phyloP scores from a whole-genome alignment of 2,329 filamentous ascomycete species.

The Fusarium ambrosium region DNA sequence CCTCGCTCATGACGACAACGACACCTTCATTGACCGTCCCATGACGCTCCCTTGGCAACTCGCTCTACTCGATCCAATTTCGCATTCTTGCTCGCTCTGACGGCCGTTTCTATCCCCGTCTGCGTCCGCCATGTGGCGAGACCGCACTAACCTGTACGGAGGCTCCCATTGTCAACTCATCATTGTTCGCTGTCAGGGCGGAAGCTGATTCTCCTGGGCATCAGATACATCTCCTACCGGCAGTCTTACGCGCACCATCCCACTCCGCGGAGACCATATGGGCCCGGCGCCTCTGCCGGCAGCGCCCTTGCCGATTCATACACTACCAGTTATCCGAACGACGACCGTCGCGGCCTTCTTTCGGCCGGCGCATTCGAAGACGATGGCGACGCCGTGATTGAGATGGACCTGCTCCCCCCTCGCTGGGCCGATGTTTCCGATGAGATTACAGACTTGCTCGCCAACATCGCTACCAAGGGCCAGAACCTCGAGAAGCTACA shows the following conservation, averaged over 20 bases:
- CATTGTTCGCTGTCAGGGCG: conserved; percentile 13
- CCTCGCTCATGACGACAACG: conserved; percentile 44
- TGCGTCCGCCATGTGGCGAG: conserved; percentile 92
- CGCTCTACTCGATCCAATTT: conserved; percentile 18
- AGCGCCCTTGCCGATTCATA: conserved; percentile 71
- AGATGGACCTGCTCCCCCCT: conserved; percentile 96
- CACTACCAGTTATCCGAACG: conserved; percentile 62
- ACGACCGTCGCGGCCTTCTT: conserved; percentile 83
- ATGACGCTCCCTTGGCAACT: conserved; percentile 41
- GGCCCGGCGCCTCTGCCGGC: conserved; percentile 61
- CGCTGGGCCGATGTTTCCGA: conserved; percentile 97
- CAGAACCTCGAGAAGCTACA: conserved; percentile 91
- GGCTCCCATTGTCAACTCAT: conserved; percentile 18
- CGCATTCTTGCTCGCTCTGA: conserved; percentile 39
- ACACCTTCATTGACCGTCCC: conserved; percentile 41
- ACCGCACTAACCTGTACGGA: conserved; percentile 94
- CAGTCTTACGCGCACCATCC: conserved; percentile 98
- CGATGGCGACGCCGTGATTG: conserved; percentile 94
- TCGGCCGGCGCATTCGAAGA: conserved; percentile 82
- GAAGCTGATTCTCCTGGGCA: conserved; percentile 16
- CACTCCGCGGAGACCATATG: conserved; percentile 83
- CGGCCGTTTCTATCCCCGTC: conserved; percentile 43
- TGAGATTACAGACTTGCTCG: conserved; percentile 87
- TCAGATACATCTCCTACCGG: conserved; percentile 94
- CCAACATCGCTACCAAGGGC: conserved; percentile 84